Evolutionary conservation across 2,329 filamentous ascomycete genomes (phyloP), one percentile per base, ranked within the genome.

Genomic region (Exophiala sideris): DNA sequence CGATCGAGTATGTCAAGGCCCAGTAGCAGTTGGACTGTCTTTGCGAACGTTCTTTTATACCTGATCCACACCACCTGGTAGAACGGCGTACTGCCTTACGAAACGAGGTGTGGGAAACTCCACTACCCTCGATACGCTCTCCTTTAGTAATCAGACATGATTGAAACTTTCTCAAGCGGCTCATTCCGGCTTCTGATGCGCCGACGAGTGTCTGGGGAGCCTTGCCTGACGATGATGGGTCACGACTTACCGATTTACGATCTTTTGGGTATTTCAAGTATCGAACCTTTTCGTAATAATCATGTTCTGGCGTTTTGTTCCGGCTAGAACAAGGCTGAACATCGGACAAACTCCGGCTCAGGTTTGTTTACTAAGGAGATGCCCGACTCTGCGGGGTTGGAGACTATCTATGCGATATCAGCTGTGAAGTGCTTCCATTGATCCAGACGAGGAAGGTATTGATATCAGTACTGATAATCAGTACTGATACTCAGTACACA

Each of bases 381-480:
- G 20, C 39, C 34, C 41, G 32, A 24, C 35, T 32, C 5, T 52
- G 42, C 44, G 35, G 50, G 21, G 35, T 50, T 16, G n/a, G 38
- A 33, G 7, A 34, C 41, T 16, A 10, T 21, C 24, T 29, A 29
- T 29, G 24, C 24, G 24, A 29, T 29, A 24, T 50, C n/a, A n/a
- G 21, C 3, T 50, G 16, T 24, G 7, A 14, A 8, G 5, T 12
- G 14, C 29, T 16, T 35, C 16, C 12, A 9, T 29, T 29, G 24
- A 29, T 29, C 24, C 24, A 29, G 24, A 29, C 24, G 7, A 29
- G 24, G 24, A 29, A 8, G 24, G 24, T 18, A 8, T 29, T 29
- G 24, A 29, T 29, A 29, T 29, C 24, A 29, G 2, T 29, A 29
- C 24, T 4, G 7, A 29, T 29, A 5, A 1, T 29, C 24, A 29